These are phyloP conservation scores for Phoenix dactylifera DNA, from an alignment of 176 grass and related monocot genomes.

Conservation along the genomic window DNA sequence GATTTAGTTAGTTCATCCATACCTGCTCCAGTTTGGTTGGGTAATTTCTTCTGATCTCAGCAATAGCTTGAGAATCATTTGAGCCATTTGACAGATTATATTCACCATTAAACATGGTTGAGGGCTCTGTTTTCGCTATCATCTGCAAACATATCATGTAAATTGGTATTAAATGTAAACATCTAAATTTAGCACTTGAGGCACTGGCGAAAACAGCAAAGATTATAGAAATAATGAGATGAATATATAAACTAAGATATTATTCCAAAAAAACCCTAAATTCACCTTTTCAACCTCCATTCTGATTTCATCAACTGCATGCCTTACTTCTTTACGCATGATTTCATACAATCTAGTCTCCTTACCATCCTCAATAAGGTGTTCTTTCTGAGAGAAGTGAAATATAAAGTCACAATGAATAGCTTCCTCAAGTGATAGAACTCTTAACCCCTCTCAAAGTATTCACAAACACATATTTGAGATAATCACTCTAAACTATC, in stretches of 20 bases:
- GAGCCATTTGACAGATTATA: slow-evolving; percentile 33
- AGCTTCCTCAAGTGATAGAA: too few species aligned
- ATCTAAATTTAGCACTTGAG: too few species aligned
- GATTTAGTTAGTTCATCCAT: background rate
- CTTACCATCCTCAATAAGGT: slow-evolving; percentile 14
- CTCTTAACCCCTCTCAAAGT: too few species aligned
- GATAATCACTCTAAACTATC: background rate
- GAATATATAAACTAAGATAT: background rate
- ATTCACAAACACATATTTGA: too few species aligned
- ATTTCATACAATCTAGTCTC: slow-evolving; percentile 48
- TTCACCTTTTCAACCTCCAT: slow-evolving; percentile 65
- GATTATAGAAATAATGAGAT: background rate
- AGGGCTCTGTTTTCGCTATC: slow-evolving; percentile 45
- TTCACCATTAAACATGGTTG: slow-evolving; percentile 26
- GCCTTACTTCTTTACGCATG: slow-evolving; percentile 81
- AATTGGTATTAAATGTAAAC: too few species aligned
- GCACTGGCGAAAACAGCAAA: too few species aligned
- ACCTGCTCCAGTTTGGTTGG: slow-evolving; percentile 93
- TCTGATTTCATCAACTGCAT: slow-evolving; percentile 79
- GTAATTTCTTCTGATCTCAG: slow-evolving; percentile 67
- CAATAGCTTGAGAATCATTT: slow-evolving; percentile 42
- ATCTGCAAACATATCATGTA: slow-evolving; percentile 29
- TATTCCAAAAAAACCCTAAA: background rate
- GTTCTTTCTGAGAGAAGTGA: slow-evolving; percentile 27
- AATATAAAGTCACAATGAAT: slow-evolving; percentile 1